phyloP scores from a whole-genome alignment of 1,284 basidiomycete species.

The Irpex lacteus region DNA sequence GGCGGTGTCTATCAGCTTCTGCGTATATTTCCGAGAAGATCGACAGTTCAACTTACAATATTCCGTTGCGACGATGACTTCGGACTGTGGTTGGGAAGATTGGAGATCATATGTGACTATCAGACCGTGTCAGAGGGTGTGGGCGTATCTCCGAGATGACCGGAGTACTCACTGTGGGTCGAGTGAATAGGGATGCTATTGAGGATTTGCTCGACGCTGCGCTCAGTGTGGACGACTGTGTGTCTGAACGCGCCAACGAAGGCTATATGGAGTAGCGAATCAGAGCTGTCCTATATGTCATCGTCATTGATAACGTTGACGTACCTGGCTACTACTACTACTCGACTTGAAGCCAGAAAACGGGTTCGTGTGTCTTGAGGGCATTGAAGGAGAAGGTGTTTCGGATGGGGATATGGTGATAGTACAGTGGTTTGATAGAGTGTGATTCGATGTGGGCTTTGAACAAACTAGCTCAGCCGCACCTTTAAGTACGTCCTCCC shows the following conservation, averaged over 20 bases:
- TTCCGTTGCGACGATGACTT: not conserved
- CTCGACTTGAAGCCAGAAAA: not conserved
- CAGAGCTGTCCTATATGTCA: not conserved
- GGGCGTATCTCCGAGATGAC: not conserved
- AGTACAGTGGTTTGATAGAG: not conserved
- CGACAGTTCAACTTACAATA: not conserved
- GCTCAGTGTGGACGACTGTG: conserved; percentile 1
- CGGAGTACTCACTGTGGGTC: not conserved
- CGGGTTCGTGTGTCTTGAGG: not conserved
- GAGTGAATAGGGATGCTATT: not conserved
- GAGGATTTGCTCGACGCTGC: conserved; percentile 6
- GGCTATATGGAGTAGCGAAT: not conserved
- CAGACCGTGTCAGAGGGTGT: not conserved
- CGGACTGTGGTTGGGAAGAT: not conserved
- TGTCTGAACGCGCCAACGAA: conserved; percentile 5
- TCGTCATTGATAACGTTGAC: not conserved
- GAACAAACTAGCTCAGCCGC: not conserved
- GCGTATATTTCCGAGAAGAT: not conserved
- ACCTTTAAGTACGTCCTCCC: not conserved
- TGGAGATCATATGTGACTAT: not conserved
- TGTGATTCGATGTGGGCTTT: not conserved
- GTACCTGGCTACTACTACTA: not conserved
- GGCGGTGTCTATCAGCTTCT: not conserved
- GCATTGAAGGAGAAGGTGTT: not conserved
- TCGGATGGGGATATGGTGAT: not conserved